These are phyloP conservation scores for Cryptosporidium tyzzeri DNA, from an alignment of 169 alveolate genomes.

Conservation along the genomic window DNA sequence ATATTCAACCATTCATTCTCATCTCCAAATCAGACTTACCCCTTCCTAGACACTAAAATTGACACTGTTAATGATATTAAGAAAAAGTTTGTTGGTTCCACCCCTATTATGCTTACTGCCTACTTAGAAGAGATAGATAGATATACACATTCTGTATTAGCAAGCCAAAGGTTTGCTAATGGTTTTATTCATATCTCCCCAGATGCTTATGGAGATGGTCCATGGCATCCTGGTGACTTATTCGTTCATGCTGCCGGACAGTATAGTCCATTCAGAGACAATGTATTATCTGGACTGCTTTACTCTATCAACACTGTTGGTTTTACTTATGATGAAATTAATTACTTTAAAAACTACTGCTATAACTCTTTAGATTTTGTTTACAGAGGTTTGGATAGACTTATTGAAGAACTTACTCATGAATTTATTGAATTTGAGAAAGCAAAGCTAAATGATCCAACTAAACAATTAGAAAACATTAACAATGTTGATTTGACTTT, in stretches of 20 bases:
- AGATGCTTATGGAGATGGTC: slow-evolving; percentile 56
- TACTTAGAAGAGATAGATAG: background rate
- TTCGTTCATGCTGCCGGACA: slow-evolving; percentile 73
- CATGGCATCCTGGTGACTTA: slow-evolving; percentile 70
- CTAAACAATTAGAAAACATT: background rate
- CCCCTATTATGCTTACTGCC: slow-evolving; percentile 6
- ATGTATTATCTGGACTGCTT: slow-evolving; percentile 41
- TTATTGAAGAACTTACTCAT: slow-evolving; percentile 4
- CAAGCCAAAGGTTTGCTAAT: slow-evolving; percentile 48
- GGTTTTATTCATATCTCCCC: slow-evolving; percentile 60
- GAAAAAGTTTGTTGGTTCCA: background rate
- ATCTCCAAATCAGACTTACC: slow-evolving; percentile 22
- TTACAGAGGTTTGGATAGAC: slow-evolving; percentile 35
- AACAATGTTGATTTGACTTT: slow-evolving; percentile 64
- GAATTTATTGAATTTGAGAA: slow-evolving; percentile 36
- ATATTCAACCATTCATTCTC: slow-evolving; percentile 23
- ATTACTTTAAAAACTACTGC: slow-evolving; percentile 5
- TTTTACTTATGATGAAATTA: background rate
- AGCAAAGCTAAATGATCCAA: background rate
- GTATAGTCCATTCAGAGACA: slow-evolving; percentile 65
- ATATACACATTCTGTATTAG: background rate
- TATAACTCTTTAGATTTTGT: slow-evolving; percentile 13
- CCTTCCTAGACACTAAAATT: background rate
- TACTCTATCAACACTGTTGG: slow-evolving; percentile 48
- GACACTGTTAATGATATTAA: background rate